Evolutionary conservation across 495 filamentous ascomycete species (phyloP).

Genomic region (Aspergillus asperescens): DNA sequence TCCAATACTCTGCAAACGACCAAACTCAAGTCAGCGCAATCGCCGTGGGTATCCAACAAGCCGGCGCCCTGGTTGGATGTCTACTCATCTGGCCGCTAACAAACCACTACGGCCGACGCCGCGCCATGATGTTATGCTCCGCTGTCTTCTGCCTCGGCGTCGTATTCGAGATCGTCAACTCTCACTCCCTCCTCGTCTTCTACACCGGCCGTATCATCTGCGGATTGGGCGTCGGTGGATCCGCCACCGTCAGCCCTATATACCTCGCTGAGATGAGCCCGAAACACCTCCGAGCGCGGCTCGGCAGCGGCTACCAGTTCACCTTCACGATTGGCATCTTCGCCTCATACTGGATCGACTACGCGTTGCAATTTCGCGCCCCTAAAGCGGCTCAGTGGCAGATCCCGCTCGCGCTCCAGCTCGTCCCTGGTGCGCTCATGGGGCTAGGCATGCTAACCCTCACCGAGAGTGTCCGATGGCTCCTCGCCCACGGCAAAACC

Average conservation of each 20-base stretch:
- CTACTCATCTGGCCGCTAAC: constrained; percentile 49
- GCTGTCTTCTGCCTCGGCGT: constrained; percentile 44
- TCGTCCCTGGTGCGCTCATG: constrained; percentile 46
- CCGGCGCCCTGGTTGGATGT: constrained; percentile 43
- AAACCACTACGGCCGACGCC: constrained; percentile 38
- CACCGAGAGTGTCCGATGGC: constrained; percentile 49
- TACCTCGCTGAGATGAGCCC: constrained; percentile 54
- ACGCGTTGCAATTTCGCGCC: constrained; percentile 51
- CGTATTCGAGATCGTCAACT: constrained; percentile 41
- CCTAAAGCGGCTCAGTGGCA: constrained; percentile 51
- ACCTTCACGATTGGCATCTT: constrained; percentile 51
- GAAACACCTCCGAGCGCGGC: constrained; percentile 47
- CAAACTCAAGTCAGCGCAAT: constrained; percentile 40
- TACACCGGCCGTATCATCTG: constrained; percentile 48
- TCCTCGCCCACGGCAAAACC: constrained; percentile 38
- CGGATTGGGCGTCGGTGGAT: constrained; percentile 53
- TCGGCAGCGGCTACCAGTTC: constrained; percentile 50
- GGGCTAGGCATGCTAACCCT: constrained; percentile 47
- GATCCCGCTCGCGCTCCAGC: constrained; percentile 49
- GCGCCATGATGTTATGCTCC: constrained; percentile 41
- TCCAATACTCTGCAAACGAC: constrained; percentile 30
- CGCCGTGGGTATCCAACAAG: constrained; percentile 45
- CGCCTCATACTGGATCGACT: constrained; percentile 51
- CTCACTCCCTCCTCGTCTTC: constrained; percentile 38
- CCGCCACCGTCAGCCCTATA: constrained; percentile 53